Percentiles rank a stretch among this genome's conserved stretches.
These are phyloP conservation scores for Monascus purpureus DNA, from an alignment of 495 filamentous ascomycete genomes.

Conservation along the genomic window DNA sequence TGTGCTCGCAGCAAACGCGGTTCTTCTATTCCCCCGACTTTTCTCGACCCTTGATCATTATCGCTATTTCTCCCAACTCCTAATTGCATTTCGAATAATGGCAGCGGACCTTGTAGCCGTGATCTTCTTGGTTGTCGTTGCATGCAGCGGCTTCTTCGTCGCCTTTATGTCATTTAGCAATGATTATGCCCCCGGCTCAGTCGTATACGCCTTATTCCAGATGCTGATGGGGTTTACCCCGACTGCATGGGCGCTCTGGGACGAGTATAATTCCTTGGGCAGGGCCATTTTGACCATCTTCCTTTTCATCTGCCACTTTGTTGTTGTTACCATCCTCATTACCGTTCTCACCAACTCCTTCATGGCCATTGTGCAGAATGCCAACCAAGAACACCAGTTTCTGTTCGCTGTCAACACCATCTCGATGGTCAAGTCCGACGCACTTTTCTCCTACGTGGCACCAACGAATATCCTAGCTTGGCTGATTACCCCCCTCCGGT, in stretches of 20 bases:
- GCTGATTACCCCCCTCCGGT: slow-evolving; percentile 68
- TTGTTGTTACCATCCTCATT: slow-evolving; percentile 86
- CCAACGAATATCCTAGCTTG: slow-evolving; percentile 82
- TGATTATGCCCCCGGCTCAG: slow-evolving; percentile 43
- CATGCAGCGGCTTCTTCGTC: slow-evolving; percentile 87
- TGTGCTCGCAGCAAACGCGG: slow-evolving; percentile 74
- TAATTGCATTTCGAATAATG: slow-evolving; percentile 90
- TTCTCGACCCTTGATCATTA: slow-evolving; percentile 90
- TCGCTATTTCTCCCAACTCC: slow-evolving; percentile 82
- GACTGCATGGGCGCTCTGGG: slow-evolving; percentile 61
- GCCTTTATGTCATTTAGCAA: slow-evolving; percentile 72
- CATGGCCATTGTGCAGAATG: slow-evolving; percentile 85
- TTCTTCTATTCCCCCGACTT: slow-evolving; percentile 76
- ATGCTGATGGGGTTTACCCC: slow-evolving; percentile 82
- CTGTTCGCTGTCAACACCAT: slow-evolving; percentile 89
- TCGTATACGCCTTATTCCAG: slow-evolving; percentile 85
- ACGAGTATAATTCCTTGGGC: slow-evolving; percentile 63
- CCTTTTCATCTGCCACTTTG: slow-evolving; percentile 85
- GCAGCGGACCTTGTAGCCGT: slow-evolving; percentile 75
- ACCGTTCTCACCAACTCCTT: slow-evolving; percentile 89
- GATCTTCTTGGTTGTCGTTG: slow-evolving; percentile 66
- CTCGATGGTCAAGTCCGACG: slow-evolving; percentile 92
- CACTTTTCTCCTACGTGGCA: slow-evolving; percentile 80
- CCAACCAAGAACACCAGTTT: slow-evolving; percentile 87
- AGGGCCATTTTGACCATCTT: slow-evolving; percentile 63